phyloP scores from a whole-genome alignment of 306 rosid genomes.

The Pterocarpus macrocarpus region DNA sequence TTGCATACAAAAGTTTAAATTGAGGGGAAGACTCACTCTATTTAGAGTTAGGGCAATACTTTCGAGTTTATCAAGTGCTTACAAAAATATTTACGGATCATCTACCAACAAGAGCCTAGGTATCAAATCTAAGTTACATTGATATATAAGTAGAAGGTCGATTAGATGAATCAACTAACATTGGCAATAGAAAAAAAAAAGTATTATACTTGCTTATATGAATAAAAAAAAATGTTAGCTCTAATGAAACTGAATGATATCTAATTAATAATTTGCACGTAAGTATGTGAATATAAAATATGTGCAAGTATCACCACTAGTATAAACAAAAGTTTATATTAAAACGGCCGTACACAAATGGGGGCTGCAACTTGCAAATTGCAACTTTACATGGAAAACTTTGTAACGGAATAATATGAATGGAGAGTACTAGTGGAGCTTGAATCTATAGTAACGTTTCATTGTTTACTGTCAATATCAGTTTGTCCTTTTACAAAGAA shows the following conservation, averaged over 20 bases:
- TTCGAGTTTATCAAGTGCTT: too few species aligned
- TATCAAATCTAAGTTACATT: too few species aligned
- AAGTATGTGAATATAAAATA: slow-evolving; percentile 21
- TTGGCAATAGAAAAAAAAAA: too few species aligned
- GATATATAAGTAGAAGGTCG: too few species aligned
- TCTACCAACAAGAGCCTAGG: too few species aligned
- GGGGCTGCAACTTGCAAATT: slow-evolving; percentile 27
- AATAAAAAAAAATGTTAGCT: neutral
- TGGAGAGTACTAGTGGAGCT: neutral
- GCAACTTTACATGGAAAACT: neutral
- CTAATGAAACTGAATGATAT: neutral
- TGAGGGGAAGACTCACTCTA: too few species aligned
- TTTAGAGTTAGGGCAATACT: too few species aligned
- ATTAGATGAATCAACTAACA: too few species aligned
- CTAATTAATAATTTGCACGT: slow-evolving; percentile 4
- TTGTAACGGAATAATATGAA: slow-evolving; percentile 6
- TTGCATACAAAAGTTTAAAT: too few species aligned
- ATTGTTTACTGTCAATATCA: slow-evolving; percentile 14
- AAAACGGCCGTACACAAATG: neutral
- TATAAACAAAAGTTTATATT: slow-evolving; percentile 1
- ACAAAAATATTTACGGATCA: too few species aligned
- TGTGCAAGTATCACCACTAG: neutral
- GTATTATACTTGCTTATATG: neutral
- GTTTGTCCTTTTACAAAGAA: neutral
- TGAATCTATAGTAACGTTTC: neutral